Evolutionary conservation across 1,139 yeast species (phyloP), one percentile per base, ranked within the genome.

Genomic region (Lodderomyces parapsilosis): DNA sequence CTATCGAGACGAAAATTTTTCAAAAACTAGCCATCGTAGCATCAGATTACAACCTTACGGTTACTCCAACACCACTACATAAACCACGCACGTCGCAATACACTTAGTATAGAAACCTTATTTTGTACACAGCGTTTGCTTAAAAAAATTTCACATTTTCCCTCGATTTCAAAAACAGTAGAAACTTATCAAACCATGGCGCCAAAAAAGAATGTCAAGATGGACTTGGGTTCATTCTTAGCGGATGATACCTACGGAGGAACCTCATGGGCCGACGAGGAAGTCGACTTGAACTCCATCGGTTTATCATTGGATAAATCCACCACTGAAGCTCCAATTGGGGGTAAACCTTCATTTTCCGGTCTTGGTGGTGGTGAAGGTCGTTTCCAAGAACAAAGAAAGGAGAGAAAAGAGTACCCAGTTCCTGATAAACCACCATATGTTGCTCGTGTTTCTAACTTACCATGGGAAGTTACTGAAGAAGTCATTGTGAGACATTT

Each of bases 351-450:
- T 13, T 14, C 23, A 4, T 19, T 25, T 28, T 23, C 38, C n/a
- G 39, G 34, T 15, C 6, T 32, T 17, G 40, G 39, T 15, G 38
- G 30, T 30, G 52, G 45, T 22, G 44, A 39, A 36, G 23, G 44
- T n/a, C 44, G 43, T 34, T 44, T 44, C 19, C 42, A 40, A 9
- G 42, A 32, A 30, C 45, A 42, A 37, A 59, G 59, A 51, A 53
- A 56, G 43, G 71, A 76, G 50, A 78, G 88, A 64, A 78, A 74
- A 50, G 93, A 83, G 58, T 86, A 70, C 57, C 96, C 96, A 37
- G 75, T 94, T 49, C 99, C 99, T 39, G 95, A 90, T 57, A 76
- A 71, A 43, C 91, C 97, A 24, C 99, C 99, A 44, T 94, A 68
- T 74, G 86, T 88, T 58, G 97, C 96, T 17, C 81, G 90, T 65